Evolutionary conservation across 1,284 basidiomycete genomes (phyloP).

Genomic region (Marasmius fiardii): DNA sequence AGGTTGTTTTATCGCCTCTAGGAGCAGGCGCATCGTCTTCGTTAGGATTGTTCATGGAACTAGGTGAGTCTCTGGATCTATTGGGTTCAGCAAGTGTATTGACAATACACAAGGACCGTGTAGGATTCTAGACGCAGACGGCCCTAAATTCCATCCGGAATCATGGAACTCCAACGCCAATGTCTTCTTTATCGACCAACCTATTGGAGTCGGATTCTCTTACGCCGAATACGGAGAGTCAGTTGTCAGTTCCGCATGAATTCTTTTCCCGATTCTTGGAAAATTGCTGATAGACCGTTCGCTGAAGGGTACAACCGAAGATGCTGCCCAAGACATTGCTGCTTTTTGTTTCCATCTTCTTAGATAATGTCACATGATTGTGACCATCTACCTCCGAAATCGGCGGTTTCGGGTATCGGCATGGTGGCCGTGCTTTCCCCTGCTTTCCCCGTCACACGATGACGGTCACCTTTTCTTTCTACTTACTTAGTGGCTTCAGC

Average conservation of each 20-base stretch:
- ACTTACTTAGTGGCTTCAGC: too few relatives aligned
- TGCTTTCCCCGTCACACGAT: too few relatives aligned
- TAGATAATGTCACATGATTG: constrained; percentile 57
- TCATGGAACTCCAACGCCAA: constrained; percentile 71
- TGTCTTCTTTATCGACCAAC: constrained; percentile 71
- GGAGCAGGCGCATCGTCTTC: constrained; percentile 45
- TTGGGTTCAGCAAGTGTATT: background rate
- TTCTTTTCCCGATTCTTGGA: background rate
- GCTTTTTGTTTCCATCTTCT: constrained; percentile 57
- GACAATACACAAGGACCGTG: constrained; percentile 38
- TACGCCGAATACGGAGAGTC: constrained; percentile 69
- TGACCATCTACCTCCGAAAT: too few relatives aligned
- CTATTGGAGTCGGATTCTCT: constrained; percentile 65
- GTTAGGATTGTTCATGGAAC: constrained; percentile 45
- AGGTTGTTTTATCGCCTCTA: constrained; percentile 14
- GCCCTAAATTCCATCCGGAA: constrained; percentile 50
- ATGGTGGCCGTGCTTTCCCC: too few relatives aligned
- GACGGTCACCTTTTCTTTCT: too few relatives aligned
- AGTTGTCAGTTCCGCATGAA: constrained; percentile 38
- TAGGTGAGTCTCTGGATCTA: constrained; percentile 30
- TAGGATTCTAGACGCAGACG: constrained; percentile 39
- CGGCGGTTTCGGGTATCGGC: too few relatives aligned
- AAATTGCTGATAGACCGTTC: background rate
- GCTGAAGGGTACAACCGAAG: constrained; percentile 38
- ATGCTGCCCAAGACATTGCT: constrained; percentile 52